Percentiles rank a stretch among this genome's conserved stretches.
phyloP scores from a whole-genome alignment of 2,329 filamentous ascomycete species.

The Periglandula ipomoeae region DNA sequence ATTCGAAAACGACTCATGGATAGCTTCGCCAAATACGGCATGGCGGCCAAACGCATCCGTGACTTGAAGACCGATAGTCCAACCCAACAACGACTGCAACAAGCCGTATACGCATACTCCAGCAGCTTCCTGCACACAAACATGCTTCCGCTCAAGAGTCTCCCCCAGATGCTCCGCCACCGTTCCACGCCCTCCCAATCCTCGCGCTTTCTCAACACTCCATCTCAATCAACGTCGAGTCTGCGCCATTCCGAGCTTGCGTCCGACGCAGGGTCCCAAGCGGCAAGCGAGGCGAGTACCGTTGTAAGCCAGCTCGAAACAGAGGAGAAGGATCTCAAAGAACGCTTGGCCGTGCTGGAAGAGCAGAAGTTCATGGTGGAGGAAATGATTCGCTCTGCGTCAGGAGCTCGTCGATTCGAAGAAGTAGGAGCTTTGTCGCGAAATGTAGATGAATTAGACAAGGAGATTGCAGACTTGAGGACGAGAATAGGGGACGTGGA shows the following conservation, averaged over 20 bases:
- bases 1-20: conserved; percentile 85
- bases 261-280: conserved; percentile 36
- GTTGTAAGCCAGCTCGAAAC: conserved; percentile 56
- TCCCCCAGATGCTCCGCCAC: conserved; percentile 55
- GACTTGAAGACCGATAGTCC: conserved; percentile 66
- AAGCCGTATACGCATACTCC: conserved; percentile 72
- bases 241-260: conserved; percentile 39
- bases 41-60: conserved; percentile 69
- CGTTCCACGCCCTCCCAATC: conserved; percentile 23
- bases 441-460: conserved; percentile 74
- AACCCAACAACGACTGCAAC: conserved; percentile 67
- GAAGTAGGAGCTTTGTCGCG: conserved; percentile 71
- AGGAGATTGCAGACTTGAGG: conserved; percentile 62
- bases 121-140: conserved; percentile 79
- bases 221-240: conserved; percentile 27
- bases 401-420: conserved; percentile 70
- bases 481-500: conserved; percentile 60
- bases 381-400: conserved; percentile 73
- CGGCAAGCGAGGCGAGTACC: conserved; percentile 42
- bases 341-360: conserved; percentile 74
- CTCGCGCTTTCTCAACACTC: conserved; percentile 23
- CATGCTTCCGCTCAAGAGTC: conserved; percentile 76
- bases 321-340: conserved; percentile 74
- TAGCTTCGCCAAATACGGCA: conserved; percentile 80
- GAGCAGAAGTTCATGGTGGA: conserved; percentile 86